Conservation (phyloP, 495 filamentous ascomycete species). For the Lentithecium fluviatile region DNA sequence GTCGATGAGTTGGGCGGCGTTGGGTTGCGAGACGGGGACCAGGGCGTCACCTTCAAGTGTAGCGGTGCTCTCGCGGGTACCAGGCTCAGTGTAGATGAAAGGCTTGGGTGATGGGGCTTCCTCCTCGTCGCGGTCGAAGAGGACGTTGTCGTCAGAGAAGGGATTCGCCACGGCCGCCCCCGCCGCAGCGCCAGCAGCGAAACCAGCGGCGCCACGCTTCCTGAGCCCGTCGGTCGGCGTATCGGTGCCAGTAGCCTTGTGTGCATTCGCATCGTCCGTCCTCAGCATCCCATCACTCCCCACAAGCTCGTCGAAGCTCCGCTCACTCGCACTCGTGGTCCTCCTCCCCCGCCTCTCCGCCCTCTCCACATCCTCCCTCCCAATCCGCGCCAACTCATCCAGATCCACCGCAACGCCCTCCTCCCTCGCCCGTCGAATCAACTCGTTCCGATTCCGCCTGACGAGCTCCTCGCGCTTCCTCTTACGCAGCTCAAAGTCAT, state of each 20-base stretch:
- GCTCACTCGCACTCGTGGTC: constrained; percentile 22
- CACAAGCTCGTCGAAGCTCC: constrained; percentile 57
- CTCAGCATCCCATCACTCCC: constrained; percentile 53
- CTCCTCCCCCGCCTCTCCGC: constrained; percentile 6
- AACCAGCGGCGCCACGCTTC: constrained; percentile 50
- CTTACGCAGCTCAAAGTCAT: constrained; percentile 68
- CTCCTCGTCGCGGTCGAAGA: constrained; percentile 26
- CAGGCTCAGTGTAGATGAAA: constrained; percentile 21
- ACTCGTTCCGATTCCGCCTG: constrained; percentile 58
- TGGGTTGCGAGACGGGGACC: neutral
- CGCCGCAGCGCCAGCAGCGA: constrained; percentile 51
- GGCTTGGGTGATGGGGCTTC: constrained; percentile 19
- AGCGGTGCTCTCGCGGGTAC: constrained; percentile 26
- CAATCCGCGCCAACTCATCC: constrained; percentile 35
- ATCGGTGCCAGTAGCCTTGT: constrained; percentile 51
- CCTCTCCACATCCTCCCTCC: constrained; percentile 29
- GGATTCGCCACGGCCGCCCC: constrained; percentile 48
- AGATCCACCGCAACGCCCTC: constrained; percentile 48
- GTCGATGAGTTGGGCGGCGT: constrained; percentile 20
- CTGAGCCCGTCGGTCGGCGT: constrained; percentile 39
- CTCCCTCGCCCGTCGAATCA: constrained; percentile 43
- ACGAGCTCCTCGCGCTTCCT: constrained; percentile 71
- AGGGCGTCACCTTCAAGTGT: constrained; percentile 18
- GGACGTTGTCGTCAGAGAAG: constrained; percentile 55
- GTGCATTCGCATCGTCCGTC: constrained; percentile 28